A percentile compares a stretch with the other conserved stretches of the same genome.
These are phyloP conservation scores for Syzygium aqueum DNA, from an alignment of 345 rosid species.

Conservation along the genomic window DNA sequence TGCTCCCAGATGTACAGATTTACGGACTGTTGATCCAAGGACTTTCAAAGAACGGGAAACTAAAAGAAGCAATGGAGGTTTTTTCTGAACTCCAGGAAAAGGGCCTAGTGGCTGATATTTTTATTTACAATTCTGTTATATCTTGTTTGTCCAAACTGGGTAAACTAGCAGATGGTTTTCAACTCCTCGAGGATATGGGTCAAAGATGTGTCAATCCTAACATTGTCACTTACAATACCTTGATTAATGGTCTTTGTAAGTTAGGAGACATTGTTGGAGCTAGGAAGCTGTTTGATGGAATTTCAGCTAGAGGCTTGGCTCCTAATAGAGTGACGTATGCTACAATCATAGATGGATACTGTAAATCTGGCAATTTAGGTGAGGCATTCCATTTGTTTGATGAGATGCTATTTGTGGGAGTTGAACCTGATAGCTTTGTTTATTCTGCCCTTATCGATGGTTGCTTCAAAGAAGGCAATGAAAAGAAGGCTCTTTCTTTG, in stretches of 20 bases:
- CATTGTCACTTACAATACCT: conserved; percentile 48
- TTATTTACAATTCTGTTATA: conserved; percentile 55
- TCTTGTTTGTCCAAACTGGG: conserved; percentile 54
- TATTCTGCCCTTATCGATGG: conserved; percentile 54
- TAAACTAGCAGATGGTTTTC: conserved; percentile 30
- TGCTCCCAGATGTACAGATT: conserved; percentile 41
- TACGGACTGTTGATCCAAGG: conserved; percentile 57
- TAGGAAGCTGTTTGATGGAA: conserved; percentile 46
- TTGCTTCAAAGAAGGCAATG: conserved; percentile 53
- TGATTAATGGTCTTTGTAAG: conserved; percentile 60
- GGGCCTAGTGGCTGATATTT: conserved; percentile 52
- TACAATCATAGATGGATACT: conserved; percentile 61
- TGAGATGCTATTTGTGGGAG: conserved; percentile 46
- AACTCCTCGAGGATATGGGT: conserved; percentile 41
- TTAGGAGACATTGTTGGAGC: conserved; percentile 50
- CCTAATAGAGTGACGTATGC: conserved; percentile 51
- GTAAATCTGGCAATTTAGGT: conserved; percentile 51
- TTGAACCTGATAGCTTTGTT: conserved; percentile 54
- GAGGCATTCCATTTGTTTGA: conserved; percentile 56
- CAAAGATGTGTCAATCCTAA: conserved; percentile 46
- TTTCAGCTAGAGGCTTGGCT: conserved; percentile 40
- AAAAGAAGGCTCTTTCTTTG: conserved; percentile 47
- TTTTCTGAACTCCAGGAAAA: conserved; percentile 46
- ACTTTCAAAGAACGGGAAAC: conserved; percentile 47
- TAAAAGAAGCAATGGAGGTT: conserved; percentile 46